These are phyloP conservation scores for Boechera divaricarpa DNA, from an alignment of 345 rosid genomes.

Conservation along the genomic window DNA sequence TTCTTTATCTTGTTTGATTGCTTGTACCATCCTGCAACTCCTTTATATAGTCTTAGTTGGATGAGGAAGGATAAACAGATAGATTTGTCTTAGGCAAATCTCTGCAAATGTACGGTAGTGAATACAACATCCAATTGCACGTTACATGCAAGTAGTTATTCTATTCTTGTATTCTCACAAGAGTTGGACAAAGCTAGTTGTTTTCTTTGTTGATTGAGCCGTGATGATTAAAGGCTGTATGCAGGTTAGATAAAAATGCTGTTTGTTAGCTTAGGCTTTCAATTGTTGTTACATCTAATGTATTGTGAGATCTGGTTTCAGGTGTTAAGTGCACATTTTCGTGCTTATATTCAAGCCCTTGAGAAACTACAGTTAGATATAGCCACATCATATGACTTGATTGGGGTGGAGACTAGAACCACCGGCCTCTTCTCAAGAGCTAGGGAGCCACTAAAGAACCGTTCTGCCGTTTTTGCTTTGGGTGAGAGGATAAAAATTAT, in stretches of 20 bases:
- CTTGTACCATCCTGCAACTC: constrained; percentile 8
- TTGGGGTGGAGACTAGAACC: constrained; percentile 96
- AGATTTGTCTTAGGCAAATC: constrained; percentile 1
- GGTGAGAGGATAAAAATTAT: constrained; percentile 91
- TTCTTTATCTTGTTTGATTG: constrained; percentile 32
- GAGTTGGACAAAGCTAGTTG: constrained; percentile 21
- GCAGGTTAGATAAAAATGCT: constrained; percentile 26
- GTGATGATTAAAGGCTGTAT: constrained; percentile 8
- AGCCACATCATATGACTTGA: constrained; percentile 88
- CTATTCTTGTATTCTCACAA: constrained; percentile 12
- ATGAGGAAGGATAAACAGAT: constrained; percentile 16
- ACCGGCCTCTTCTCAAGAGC: constrained; percentile 79
- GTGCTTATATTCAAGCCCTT: constrained; percentile 94
- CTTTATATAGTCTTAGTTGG: constrained; percentile 3
- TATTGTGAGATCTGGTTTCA: constrained; percentile 47
- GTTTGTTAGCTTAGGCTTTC: constrained; percentile 22
- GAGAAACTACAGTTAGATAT: constrained; percentile 97
- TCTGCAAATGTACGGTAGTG: constrained; percentile 5
- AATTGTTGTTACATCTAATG: constrained; percentile 24
- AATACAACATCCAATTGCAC: constrained; percentile 1
- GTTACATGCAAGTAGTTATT: constrained; percentile 24
- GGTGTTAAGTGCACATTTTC: constrained; percentile 98
- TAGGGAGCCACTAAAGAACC: constrained; percentile 88
- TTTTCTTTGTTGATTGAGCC: constrained; percentile 27
- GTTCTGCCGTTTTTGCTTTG: constrained; percentile 92